These are phyloP conservation scores for Arxiozyma bovina DNA, from an alignment of 1,139 yeast genomes.

Conservation along the genomic window DNA sequence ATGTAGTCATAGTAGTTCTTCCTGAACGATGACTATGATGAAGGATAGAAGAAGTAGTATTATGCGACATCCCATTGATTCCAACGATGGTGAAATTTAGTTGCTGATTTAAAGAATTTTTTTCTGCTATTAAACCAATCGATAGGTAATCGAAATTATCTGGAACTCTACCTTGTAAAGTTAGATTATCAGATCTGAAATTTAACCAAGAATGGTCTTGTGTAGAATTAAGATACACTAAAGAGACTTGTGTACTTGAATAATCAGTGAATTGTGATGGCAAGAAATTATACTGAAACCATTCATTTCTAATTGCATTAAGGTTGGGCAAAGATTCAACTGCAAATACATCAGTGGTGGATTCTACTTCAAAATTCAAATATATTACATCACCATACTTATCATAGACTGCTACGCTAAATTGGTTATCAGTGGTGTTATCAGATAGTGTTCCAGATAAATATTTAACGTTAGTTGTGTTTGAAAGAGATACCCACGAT, in stretches of 20 bases:
- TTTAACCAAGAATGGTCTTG: conserved; percentile 48
- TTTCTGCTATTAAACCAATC: conserved; percentile 47
- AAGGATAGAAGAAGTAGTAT: not conserved
- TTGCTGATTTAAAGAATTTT: conserved; percentile 35
- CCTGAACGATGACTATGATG: conserved; percentile 1
- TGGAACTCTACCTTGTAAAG: conserved; percentile 67
- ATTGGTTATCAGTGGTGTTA: conserved; percentile 28
- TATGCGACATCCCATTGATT: conserved; percentile 29
- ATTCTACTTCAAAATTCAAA: conserved; percentile 43
- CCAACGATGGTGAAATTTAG: conserved; percentile 52
- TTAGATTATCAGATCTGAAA: conserved; percentile 49
- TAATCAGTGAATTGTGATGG: conserved; percentile 48
- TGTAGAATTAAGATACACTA: conserved; percentile 36
- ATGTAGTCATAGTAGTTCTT: conserved; percentile 13
- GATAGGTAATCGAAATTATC: conserved; percentile 40
- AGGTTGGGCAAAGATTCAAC: conserved; percentile 43
- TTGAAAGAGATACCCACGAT: conserved; percentile 47
- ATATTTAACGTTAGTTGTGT: conserved; percentile 19
- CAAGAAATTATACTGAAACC: conserved; percentile 46
- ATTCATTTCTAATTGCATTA: conserved; percentile 58
- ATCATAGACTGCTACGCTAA: conserved; percentile 55
- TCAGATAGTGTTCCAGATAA: conserved; percentile 57
- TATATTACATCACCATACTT: conserved; percentile 55
- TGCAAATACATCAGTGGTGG: conserved; percentile 41
- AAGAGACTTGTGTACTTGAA: conserved; percentile 42